A percentile compares a stretch with the other conserved stretches of the same genome.
Conservation (phyloP, 495 filamentous ascomycete species). For the Pyrenopolyporus hunteri region DNA sequence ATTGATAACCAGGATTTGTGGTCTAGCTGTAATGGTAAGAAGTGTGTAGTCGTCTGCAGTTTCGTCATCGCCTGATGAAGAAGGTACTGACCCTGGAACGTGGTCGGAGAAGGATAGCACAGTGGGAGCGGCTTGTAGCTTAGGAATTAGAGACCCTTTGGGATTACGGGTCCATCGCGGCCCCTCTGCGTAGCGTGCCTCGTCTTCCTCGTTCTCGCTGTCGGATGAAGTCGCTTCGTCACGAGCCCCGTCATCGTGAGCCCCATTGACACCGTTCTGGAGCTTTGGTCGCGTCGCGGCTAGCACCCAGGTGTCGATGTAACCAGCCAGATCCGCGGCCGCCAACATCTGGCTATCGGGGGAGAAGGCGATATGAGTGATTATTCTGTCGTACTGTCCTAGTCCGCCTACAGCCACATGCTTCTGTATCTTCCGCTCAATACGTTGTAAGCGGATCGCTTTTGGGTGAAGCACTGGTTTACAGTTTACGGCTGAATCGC, state of each 20-base stretch:
- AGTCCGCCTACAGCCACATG: conserved; percentile 68
- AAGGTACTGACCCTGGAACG: conserved; percentile 38
- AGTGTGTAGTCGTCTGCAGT: conserved; percentile 61
- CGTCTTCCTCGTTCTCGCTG: conserved; percentile 60
- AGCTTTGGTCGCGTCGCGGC: conserved; percentile 49
- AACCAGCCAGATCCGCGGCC: conserved; percentile 80
- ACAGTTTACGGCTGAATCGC: conserved; percentile 32
- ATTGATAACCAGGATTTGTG: conserved; percentile 78
- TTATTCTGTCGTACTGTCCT: conserved; percentile 77
- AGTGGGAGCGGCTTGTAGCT: conserved; percentile 70
- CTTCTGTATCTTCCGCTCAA: conserved; percentile 61
- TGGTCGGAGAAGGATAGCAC: conserved; percentile 71
- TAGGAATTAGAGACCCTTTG: conserved; percentile 74
- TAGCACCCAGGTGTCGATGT: conserved; percentile 84
- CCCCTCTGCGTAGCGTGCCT: conserved; percentile 14
- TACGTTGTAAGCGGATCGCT: conserved; percentile 61
- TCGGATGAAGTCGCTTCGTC: conserved; percentile 53
- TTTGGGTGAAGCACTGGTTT: conserved; percentile 54
- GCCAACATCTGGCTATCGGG: conserved; percentile 79
- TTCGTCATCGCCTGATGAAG: conserved; percentile 48
- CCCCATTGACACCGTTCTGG: conserved; percentile 42
- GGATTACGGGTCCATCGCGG: conserved; percentile 44
- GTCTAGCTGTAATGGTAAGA: conserved; percentile 74
- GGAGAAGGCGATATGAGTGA: conserved; percentile 79
- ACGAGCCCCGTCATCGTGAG: conserved; percentile 38